Evolutionary conservation across 192 early-diverging fungal genomes (phyloP).

Genomic region (Gigaspora rosea): DNA sequence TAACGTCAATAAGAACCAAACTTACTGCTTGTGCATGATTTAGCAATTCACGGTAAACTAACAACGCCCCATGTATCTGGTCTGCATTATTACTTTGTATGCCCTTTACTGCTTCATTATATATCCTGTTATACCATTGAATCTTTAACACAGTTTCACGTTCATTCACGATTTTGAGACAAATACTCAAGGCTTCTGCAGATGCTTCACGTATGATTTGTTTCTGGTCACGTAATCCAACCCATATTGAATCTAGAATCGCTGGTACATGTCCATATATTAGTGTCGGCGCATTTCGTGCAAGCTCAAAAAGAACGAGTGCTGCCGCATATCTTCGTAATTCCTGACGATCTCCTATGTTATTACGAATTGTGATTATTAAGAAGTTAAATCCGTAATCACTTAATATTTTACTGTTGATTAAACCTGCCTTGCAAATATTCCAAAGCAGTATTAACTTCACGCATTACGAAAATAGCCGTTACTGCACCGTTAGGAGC

Average conservation of each 20-base stretch:
- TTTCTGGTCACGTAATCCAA: slow-evolving; percentile 79
- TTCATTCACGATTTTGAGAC: slow-evolving; percentile 75
- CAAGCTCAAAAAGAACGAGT: slow-evolving; percentile 72
- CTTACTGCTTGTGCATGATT: slow-evolving; percentile 76
- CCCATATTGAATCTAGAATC: slow-evolving; percentile 84
- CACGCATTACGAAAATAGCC: slow-evolving; percentile 75
- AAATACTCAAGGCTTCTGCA: slow-evolving; percentile 76
- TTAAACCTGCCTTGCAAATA: slow-evolving; percentile 67
- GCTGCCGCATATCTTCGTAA: slow-evolving; percentile 78
- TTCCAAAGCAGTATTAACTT: slow-evolving; percentile 77
- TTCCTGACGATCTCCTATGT: slow-evolving; percentile 75
- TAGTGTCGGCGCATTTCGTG: slow-evolving; percentile 75
- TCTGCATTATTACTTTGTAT: slow-evolving; percentile 72
- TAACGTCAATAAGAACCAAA: neutral
- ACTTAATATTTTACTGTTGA: neutral
- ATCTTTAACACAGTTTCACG: slow-evolving; percentile 67
- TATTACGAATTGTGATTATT: neutral
- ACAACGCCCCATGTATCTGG: slow-evolving; percentile 81
- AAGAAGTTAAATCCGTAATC: neutral
- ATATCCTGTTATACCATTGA: slow-evolving; percentile 76
- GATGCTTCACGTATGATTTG: slow-evolving; percentile 76
- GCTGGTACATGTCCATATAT: slow-evolving; percentile 79
- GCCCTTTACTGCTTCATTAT: slow-evolving; percentile 79
- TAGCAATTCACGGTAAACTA: slow-evolving; percentile 80
- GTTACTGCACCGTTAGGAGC: slow-evolving; percentile 61